Base-by-base conservation (phyloP, 768 basidiomycete genomes). In the Tylopilus vinaceipallidus region DNA sequence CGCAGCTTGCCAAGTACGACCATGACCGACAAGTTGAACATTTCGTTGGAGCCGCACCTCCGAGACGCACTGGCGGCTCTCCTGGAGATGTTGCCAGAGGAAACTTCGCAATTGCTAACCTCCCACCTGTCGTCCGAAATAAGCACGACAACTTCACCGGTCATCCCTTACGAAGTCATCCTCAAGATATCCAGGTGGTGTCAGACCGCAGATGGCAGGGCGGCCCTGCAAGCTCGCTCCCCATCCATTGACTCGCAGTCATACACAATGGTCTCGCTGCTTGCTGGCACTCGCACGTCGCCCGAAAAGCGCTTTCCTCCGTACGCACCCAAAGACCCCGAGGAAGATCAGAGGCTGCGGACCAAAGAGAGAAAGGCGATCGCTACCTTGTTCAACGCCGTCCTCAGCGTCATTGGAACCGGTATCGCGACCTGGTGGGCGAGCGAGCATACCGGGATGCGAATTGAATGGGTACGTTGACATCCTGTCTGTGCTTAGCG, bases 251-350 rank as follows among this genome's bases (percentile, higher is more conserved):
- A 81, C 49, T 70, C 80, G 5, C 68, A 70, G 19, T 71, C 77
- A 13, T 91, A 88, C 63, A 71, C 76, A 6, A 90, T 89, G 82
- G 70, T 90, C 33, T 71, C 88, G 17, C 72, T 93, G 30, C 79
- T 93, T 6, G 88, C 91, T 14, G 90, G 90, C 32, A 77, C 84
- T 6, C 79, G 76, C 37, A 84, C 89, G n/a, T 88, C 88, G 6
- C 90, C 90, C 19, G 82, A 87, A 50, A 79, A 85, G 46, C 81
- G 75, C 30, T 87, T 89, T 52, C 82, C 82, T 27, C 55, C 69
- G 9, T 79, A 82, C 56, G 50, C 60, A 4, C 75, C 73, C 19
- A 69, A 65, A 49, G 75, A 75, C 49, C 76, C 76, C 26, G 76
- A 80, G 53, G 71, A 77, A 48, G 61, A 78, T 13, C 75, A 72